Conservation (phyloP, 768 basidiomycete genomes). For the Hydnomerulius pinastri region DNA sequence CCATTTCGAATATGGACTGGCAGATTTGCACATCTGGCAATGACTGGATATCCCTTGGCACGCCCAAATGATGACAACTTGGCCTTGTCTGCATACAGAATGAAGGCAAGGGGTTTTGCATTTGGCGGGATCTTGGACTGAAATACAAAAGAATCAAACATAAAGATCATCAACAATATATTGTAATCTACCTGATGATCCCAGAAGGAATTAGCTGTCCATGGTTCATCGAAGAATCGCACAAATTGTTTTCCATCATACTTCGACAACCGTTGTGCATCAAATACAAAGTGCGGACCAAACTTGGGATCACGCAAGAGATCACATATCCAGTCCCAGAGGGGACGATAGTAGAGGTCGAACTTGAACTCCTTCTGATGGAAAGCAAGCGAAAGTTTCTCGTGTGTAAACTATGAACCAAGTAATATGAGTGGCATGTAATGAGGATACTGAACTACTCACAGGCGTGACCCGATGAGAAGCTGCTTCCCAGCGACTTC, state of each 20-base stretch:
- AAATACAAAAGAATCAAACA: not conserved
- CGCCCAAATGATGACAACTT: conserved; percentile 39
- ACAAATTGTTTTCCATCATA: conserved; percentile 28
- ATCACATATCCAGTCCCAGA: conserved; percentile 12
- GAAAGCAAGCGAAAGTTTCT: not conserved
- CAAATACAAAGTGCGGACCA: conserved; percentile 28
- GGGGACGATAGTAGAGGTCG: not conserved
- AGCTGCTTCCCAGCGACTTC: not conserved
- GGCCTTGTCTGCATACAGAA: conserved; percentile 44
- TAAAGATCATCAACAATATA: not conserved
- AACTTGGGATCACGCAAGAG: conserved; percentile 4
- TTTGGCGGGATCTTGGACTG: not conserved
- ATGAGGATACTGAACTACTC: not conserved
- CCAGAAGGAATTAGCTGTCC: conserved; percentile 39
- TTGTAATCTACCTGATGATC: conserved; percentile 34
- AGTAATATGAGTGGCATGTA: conserved; percentile 2
- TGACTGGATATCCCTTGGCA: conserved; percentile 39
- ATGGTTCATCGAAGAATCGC: conserved; percentile 37
- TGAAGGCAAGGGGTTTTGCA: conserved; percentile 31
- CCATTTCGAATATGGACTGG: conserved; percentile 35
- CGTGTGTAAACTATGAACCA: not conserved
- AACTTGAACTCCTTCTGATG: not conserved
- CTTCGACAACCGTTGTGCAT: conserved; percentile 31
- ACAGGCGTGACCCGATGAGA: conserved; percentile 1
- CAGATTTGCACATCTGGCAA: conserved; percentile 36